A percentile compares a stretch with the other conserved stretches of the same genome.
Evolutionary conservation across 2,329 filamentous ascomycete genomes (phyloP).

Genomic region (Ophiocordyceps unilateralis): DNA sequence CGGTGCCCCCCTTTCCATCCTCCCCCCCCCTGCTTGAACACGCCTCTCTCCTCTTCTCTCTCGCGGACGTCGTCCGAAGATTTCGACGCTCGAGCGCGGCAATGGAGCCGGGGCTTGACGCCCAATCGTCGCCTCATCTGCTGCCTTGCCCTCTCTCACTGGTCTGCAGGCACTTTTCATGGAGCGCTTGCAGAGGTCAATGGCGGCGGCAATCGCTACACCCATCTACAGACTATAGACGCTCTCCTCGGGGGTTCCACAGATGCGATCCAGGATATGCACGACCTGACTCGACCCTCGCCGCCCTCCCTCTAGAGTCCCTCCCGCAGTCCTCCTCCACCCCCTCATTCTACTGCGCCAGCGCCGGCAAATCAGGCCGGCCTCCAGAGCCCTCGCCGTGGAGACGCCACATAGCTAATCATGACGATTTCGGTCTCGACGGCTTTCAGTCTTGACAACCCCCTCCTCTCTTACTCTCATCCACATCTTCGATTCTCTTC

Average conservation of each 20-base stretch:
- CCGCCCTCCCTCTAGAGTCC: neutral
- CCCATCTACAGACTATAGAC: no score
- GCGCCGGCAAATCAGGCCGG: conserved; percentile 5
- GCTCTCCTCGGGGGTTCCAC: no score
- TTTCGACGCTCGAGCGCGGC: neutral
- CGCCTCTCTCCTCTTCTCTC: neutral
- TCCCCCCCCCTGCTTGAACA: neutral
- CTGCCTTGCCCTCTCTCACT: conserved; percentile 11
- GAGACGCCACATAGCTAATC: no score
- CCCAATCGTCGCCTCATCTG: conserved; percentile 18
- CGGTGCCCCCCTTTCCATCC: no score
- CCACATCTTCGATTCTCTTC: conserved; percentile 5
- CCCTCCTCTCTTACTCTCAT: no score
- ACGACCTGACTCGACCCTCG: no score
- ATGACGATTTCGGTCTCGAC: no score
- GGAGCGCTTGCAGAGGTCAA: conserved; percentile 8
- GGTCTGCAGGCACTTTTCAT: conserved; percentile 13
- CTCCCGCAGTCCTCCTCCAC: no score
- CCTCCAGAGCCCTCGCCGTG: neutral
- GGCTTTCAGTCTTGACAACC: no score
- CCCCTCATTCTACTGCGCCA: neutral
- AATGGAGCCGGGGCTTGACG: conserved; percentile 9
- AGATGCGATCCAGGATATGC: no score
- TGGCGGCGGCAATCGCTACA: conserved; percentile 3
- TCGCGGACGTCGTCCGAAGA: neutral